These are phyloP conservation scores for Coniochaeta sp. DNA, from an alignment of 2,329 filamentous ascomycete species.

Conservation along the genomic window DNA sequence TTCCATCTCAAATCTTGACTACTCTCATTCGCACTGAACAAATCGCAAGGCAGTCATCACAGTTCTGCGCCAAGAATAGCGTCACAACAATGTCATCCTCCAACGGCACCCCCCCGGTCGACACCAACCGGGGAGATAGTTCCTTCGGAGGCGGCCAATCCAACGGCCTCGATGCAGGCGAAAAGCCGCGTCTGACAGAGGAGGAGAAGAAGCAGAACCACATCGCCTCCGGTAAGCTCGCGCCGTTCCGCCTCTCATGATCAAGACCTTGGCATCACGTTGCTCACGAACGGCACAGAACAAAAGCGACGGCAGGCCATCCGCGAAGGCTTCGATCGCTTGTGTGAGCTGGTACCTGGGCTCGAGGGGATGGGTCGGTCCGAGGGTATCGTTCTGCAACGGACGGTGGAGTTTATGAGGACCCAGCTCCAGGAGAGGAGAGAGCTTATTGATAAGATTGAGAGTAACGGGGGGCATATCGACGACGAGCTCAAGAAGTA, in stretches of 20 bases:
- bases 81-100: not conserved
- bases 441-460: slow-evolving; percentile 49
- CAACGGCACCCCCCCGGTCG: not conserved
- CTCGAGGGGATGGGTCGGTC: slow-evolving; percentile 77
- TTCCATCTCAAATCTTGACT: not conserved
- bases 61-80: not conserved
- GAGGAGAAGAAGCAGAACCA: slow-evolving; percentile 31
- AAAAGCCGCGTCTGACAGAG: slow-evolving; percentile 27
- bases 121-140: not conserved
- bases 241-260: not conserved
- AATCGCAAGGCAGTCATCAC: not conserved
- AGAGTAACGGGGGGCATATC: slow-evolving; percentile 51
- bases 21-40: not conserved
- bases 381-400: slow-evolving; percentile 74
- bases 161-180: slow-evolving; percentile 1
- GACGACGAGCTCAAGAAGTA: slow-evolving; percentile 22
- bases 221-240: slow-evolving; percentile 23
- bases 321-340: slow-evolving; percentile 72
- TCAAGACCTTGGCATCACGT: not conserved
- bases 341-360: slow-evolving; percentile 74
- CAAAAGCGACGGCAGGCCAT: slow-evolving; percentile 50
- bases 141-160: not conserved
- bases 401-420: slow-evolving; percentile 59
- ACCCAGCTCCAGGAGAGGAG: slow-evolving; percentile 52
- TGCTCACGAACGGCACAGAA: slow-evolving; percentile 13